A percentile compares a stretch with the other conserved stretches of the same genome.
These are phyloP conservation scores for Phytophthora pistaciae DNA, from an alignment of 352 stramenopile genomes.

Conservation along the genomic window DNA sequence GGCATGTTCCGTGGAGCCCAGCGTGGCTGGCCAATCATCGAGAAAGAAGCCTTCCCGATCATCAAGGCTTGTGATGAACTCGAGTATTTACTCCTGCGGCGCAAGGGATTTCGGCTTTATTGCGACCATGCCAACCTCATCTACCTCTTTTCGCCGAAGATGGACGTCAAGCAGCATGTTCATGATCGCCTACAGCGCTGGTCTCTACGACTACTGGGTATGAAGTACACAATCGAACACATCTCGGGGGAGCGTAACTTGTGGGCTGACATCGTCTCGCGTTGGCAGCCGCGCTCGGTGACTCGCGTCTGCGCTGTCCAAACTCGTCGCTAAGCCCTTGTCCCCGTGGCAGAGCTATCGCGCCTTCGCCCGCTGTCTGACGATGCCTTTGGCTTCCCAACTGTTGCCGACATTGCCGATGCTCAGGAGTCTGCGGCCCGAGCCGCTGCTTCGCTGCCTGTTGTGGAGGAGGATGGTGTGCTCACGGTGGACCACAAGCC, in stretches of 20 bases:
- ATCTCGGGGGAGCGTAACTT: conserved; percentile 11
- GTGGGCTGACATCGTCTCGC: conserved; percentile 14
- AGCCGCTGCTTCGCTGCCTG: not conserved
- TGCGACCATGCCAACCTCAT: conserved; percentile 39
- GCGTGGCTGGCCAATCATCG: conserved; percentile 24
- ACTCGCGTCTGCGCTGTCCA: conserved; percentile 1
- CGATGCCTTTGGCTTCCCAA: conserved; percentile 3
- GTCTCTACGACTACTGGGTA: conserved; percentile 3
- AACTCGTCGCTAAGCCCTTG: not conserved
- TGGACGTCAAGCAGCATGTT: conserved; percentile 22
- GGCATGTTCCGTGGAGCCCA: conserved; percentile 9
- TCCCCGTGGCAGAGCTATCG: not conserved
- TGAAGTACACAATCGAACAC: conserved; percentile 31
- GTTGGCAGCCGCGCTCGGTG: not conserved
- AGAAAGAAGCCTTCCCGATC: conserved; percentile 33
- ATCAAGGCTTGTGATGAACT: conserved; percentile 17
- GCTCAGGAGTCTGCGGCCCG: not conserved
- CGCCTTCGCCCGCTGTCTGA: not conserved
- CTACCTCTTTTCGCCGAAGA: conserved; percentile 21
- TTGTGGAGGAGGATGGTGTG: not conserved
- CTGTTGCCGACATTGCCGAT: not conserved
- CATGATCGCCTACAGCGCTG: conserved; percentile 26
- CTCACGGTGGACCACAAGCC: not conserved
- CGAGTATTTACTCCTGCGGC: conserved; percentile 16
- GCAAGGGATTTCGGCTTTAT: conserved; percentile 26